Conservation (phyloP, 495 filamentous ascomycete genomes). For the Penicillium angulare region DNA sequence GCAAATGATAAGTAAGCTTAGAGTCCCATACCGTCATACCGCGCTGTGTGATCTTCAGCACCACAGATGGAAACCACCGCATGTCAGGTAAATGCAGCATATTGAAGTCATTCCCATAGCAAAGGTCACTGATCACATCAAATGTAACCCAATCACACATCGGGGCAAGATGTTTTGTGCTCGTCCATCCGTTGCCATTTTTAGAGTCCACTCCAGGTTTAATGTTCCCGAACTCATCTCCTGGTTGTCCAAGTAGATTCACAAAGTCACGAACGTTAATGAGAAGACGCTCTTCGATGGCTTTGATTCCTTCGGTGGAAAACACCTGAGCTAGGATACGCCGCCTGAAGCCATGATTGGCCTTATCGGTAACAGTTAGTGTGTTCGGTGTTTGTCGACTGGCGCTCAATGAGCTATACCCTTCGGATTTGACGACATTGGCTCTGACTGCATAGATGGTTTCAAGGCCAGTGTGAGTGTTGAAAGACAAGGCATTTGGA, state of each 20-base stretch:
- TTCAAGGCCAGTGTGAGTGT: constrained; percentile 8
- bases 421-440: constrained; percentile 15
- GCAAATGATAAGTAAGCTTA: neutral
- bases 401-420: constrained; percentile 8
- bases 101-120: constrained; percentile 20
- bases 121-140: constrained; percentile 26
- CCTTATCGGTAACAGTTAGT: constrained; percentile 35
- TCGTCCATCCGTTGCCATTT: neutral
- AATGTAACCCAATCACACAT: constrained; percentile 21
- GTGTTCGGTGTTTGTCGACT: constrained; percentile 27
- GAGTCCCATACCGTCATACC: constrained; percentile 12
- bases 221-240: constrained; percentile 2
- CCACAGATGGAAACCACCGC: constrained; percentile 22
- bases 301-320: constrained; percentile 30
- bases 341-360: constrained; percentile 36
- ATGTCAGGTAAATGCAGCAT: constrained; percentile 15
- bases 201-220: neutral
- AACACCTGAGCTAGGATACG: constrained; percentile 38
- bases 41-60: constrained; percentile 14
- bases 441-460: constrained; percentile 14
- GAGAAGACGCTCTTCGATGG: constrained; percentile 26
- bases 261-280: constrained; percentile 3
- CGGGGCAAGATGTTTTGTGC: constrained; percentile 5
- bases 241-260: neutral
- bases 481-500: constrained; percentile 11